Percentiles rank a stretch among this genome's conserved stretches.
Evolutionary conservation across 1,284 basidiomycete genomes (phyloP).

Genomic region (Porphyrellus sp.): DNA sequence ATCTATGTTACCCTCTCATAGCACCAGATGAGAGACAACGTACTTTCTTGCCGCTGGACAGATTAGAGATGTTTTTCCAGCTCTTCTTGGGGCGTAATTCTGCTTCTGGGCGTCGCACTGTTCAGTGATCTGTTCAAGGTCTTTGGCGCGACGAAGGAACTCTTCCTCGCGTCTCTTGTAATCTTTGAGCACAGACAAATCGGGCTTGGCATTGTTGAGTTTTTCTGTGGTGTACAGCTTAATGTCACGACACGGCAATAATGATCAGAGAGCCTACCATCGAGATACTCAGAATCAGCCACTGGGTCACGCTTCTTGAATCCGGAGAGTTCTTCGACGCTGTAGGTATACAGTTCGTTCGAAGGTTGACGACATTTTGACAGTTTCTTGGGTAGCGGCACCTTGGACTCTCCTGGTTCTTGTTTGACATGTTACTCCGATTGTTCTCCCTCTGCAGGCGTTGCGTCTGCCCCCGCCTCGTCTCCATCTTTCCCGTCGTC

Average conservation of each 20-base stretch:
- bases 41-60: conserved; percentile 96
- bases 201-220: conserved; percentile 77
- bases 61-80: conserved; percentile 97
- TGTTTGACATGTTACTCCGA: conserved; percentile 38
- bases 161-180: conserved; percentile 90
- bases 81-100: conserved; percentile 95
- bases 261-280: conserved; percentile 59
- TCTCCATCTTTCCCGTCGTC: conserved; percentile 47
- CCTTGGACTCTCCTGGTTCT: conserved; percentile 34
- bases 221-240: conserved; percentile 54
- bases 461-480: conserved; percentile 18
- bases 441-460: conserved; percentile 23
- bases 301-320: conserved; percentile 74
- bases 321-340: conserved; percentile 71
- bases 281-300: conserved; percentile 76
- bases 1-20: neutral
- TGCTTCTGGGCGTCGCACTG: conserved; percentile 83
- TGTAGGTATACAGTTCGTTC: conserved; percentile 70
- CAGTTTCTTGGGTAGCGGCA: conserved; percentile 21
- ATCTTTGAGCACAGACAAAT: conserved; percentile 86
- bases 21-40: conserved; percentile 5
- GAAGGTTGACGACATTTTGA: conserved; percentile 36
- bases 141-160: conserved; percentile 83
- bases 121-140: conserved; percentile 79
- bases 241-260: neutral